Conservation (phyloP, 768 basidiomycete genomes). For the Phylloporus scabripes region DNA sequence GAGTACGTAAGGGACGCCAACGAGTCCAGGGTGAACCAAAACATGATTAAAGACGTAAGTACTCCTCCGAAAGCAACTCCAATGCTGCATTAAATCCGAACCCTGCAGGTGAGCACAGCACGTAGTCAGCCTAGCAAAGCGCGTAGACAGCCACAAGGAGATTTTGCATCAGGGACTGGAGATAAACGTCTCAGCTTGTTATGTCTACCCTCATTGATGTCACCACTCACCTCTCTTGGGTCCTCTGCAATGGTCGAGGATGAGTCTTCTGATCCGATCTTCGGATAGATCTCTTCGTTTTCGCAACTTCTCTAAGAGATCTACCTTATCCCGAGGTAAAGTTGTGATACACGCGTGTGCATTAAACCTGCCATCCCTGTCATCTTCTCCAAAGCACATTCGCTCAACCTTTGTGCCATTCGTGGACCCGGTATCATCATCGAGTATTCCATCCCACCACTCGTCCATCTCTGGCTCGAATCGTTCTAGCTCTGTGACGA, state of each 20-base stretch:
- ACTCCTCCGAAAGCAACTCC: not conserved
- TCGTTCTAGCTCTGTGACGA: constrained; percentile 25
- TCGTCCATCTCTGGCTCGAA: constrained; percentile 23
- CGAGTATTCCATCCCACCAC: constrained; percentile 25
- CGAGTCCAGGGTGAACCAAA: not conserved
- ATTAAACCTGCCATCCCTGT: constrained; percentile 13
- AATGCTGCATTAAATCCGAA: not conserved
- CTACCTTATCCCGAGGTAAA: constrained; percentile 12
- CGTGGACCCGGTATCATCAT: not conserved
- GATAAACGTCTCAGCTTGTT: constrained; percentile 1
- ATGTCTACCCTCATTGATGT: not conserved
- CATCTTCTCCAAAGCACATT: constrained; percentile 16
- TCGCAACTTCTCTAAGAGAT: constrained; percentile 8
- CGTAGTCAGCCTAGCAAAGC: constrained; percentile 5
- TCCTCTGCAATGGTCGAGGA: constrained; percentile 12
- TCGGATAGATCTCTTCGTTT: constrained; percentile 18
- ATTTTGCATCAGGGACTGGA: constrained; percentile 1
- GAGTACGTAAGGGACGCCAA: not conserved
- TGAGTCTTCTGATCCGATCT: constrained; percentile 9
- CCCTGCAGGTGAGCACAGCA: not conserved
- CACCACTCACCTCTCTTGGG: constrained; percentile 13
- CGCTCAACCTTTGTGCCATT: constrained; percentile 30
- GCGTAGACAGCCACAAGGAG: constrained; percentile 5
- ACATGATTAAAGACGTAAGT: not conserved
- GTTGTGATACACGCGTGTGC: constrained; percentile 39